Percentiles rank a stretch among this genome's conserved stretches.
These are phyloP conservation scores for Scheffersomyces segobiensis DNA, from an alignment of 1,139 yeast genomes.

Conservation along the genomic window DNA sequence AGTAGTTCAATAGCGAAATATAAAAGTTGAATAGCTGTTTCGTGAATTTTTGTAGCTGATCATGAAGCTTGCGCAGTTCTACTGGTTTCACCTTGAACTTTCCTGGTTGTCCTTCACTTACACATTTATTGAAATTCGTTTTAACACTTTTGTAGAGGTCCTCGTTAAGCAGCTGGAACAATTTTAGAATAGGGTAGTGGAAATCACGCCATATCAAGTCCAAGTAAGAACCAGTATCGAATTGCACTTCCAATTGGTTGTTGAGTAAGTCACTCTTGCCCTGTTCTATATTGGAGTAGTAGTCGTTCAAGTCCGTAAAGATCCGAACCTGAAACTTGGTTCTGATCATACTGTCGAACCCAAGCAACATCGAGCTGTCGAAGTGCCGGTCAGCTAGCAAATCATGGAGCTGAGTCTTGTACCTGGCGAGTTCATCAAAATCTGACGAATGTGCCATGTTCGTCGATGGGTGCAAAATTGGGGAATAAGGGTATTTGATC, in stretches of 20 bases:
- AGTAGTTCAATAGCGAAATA: conserved; percentile 33
- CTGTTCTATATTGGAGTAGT: conserved; percentile 14
- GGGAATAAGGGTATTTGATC: background rate
- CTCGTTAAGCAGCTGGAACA: conserved; percentile 46
- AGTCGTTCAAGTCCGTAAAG: conserved; percentile 29
- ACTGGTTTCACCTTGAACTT: conserved; percentile 38
- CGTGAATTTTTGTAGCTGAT: conserved; percentile 48
- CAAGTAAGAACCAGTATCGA: conserved; percentile 36
- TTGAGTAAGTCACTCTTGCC: conserved; percentile 10
- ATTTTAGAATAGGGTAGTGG: conserved; percentile 64
- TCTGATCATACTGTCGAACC: conserved; percentile 44
- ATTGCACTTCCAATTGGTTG: conserved; percentile 19
- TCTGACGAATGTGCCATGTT: background rate
- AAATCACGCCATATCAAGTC: conserved; percentile 60
- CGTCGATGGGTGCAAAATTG: conserved; percentile 1
- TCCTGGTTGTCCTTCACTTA: background rate
- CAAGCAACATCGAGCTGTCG: conserved; percentile 48
- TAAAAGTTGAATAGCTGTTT: conserved; percentile 52
- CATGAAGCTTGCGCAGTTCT: conserved; percentile 59
- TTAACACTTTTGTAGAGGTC: conserved; percentile 19
- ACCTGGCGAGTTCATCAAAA: conserved; percentile 22
- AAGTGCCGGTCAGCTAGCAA: conserved; percentile 29
- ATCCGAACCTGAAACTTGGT: conserved; percentile 44
- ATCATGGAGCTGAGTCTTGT: conserved; percentile 30
- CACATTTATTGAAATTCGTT: background rate